Percentiles rank a stretch among this genome's conserved stretches.
Evolutionary conservation across 73 alveolate genomes (phyloP).

Genomic region (Uronychia setigera): DNA sequence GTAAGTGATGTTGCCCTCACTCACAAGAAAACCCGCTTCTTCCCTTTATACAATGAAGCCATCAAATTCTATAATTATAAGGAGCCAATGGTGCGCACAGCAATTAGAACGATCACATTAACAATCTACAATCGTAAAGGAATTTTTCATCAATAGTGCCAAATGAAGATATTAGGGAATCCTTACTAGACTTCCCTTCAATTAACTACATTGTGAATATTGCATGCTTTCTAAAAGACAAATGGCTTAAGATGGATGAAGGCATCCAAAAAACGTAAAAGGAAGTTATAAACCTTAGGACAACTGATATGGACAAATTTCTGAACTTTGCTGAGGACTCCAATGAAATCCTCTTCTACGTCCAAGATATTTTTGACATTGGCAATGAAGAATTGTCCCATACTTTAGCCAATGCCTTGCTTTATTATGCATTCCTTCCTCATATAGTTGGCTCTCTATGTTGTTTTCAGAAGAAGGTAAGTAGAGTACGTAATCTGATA

Average conservation of each 20-base stretch:
- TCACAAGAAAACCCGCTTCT: background rate
- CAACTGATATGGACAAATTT: background rate
- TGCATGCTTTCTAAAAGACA: background rate
- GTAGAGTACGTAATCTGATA: no score
- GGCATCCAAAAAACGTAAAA: background rate
- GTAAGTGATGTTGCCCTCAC: background rate
- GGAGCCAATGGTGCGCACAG: background rate
- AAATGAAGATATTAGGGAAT: background rate
- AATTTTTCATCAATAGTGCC: background rate
- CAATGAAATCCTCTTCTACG: background rate
- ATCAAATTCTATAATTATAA: no score
- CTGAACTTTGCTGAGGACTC: background rate
- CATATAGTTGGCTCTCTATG: background rate
- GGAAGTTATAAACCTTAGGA: background rate
- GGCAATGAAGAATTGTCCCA: background rate
- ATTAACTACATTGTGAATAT: background rate
- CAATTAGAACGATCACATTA: background rate
- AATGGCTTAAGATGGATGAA: background rate
- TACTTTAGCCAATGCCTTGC: background rate
- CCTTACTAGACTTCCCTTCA: background rate
- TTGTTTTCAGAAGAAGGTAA: no score
- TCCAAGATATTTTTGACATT: background rate
- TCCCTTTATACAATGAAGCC: background rate
- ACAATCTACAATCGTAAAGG: background rate
- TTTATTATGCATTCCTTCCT: background rate